These are phyloP conservation scores for Corynespora cassiicola DNA, from an alignment of 2,329 filamentous ascomycete genomes.

Conservation along the genomic window DNA sequence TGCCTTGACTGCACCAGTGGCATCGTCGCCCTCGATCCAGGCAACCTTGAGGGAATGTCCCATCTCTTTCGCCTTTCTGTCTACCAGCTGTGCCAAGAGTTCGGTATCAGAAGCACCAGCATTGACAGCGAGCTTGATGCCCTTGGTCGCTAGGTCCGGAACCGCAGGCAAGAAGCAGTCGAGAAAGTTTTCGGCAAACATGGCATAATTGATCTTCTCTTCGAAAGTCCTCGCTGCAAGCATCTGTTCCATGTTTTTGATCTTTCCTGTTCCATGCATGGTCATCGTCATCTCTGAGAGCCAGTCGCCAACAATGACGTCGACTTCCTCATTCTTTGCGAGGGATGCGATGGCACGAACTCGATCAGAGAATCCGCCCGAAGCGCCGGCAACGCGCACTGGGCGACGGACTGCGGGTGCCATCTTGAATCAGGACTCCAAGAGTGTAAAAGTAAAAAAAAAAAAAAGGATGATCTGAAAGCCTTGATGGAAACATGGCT, in stretches of 20 bases:
- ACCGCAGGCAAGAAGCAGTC: constrained; percentile 53
- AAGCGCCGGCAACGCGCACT: constrained; percentile 52
- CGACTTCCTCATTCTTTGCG: constrained; percentile 43
- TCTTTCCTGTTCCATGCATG: constrained; percentile 31
- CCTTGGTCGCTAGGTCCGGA: constrained; percentile 31
- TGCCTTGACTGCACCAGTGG: constrained; percentile 41
- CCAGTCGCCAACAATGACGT: constrained; percentile 43
- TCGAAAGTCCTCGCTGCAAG: constrained; percentile 51
- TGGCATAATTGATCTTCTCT: constrained; percentile 32
- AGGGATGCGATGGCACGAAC: constrained; percentile 51
- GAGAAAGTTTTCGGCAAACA: constrained; percentile 52
- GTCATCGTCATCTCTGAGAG: constrained; percentile 40
- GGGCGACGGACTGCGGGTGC: constrained; percentile 31
- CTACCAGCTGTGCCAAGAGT: constrained; percentile 29
- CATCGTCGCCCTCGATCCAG: constrained; percentile 53
- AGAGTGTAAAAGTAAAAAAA: background rate
- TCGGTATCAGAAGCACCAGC: constrained; percentile 39
- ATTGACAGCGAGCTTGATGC: constrained; percentile 40
- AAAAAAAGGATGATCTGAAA: no score
- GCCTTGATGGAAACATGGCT: constrained; percentile 4
- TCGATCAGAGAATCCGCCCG: constrained; percentile 53
- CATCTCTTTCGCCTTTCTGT: constrained; percentile 31
- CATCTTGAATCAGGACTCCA: constrained; percentile 16
- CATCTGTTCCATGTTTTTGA: constrained; percentile 46
- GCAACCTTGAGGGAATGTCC: constrained; percentile 39